These are phyloP conservation scores for Staphylotrichum tortipilum DNA, from an alignment of 495 filamentous ascomycete genomes.

Conservation along the genomic window DNA sequence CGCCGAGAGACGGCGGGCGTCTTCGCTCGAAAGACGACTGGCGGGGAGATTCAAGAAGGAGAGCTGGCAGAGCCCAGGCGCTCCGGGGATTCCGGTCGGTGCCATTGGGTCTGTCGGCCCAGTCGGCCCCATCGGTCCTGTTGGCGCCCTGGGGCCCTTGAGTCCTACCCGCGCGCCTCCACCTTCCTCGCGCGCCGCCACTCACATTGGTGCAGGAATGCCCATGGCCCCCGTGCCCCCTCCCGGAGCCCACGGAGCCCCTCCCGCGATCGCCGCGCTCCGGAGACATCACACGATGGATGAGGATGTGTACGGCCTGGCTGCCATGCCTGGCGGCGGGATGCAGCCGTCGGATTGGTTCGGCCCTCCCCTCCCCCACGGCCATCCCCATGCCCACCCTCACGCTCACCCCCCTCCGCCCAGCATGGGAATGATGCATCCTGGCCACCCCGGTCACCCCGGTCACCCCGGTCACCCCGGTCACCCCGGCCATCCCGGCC, in stretches of 20 bases:
- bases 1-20: conserved; percentile 19
- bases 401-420: not conserved
- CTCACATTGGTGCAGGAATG: conserved; percentile 22
- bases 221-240: conserved; percentile 22
- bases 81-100: conserved; percentile 9
- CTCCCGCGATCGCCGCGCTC: conserved; percentile 10
- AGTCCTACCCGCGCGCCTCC: conserved; percentile 15
- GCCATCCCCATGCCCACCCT: not conserved
- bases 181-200: conserved; percentile 19
- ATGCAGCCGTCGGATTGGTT: conserved; percentile 11
- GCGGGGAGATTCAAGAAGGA: conserved; percentile 39
- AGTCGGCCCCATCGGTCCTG: conserved; percentile 14
- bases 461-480: not conserved
- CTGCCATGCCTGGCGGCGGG: conserved; percentile 10
- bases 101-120: conserved; percentile 14
- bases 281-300: conserved; percentile 37
- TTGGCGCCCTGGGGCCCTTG: conserved; percentile 14
- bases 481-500: not conserved
- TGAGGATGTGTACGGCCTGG: conserved; percentile 23
- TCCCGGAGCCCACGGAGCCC: conserved; percentile 13
- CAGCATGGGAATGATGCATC: conserved; percentile 7
- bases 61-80: conserved; percentile 14
- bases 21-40: conserved; percentile 36
- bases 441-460: no score
- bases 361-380: not conserved